These are phyloP conservation scores for Alternaria panax DNA, from an alignment of 2,329 filamentous ascomycete genomes.

Conservation along the genomic window DNA sequence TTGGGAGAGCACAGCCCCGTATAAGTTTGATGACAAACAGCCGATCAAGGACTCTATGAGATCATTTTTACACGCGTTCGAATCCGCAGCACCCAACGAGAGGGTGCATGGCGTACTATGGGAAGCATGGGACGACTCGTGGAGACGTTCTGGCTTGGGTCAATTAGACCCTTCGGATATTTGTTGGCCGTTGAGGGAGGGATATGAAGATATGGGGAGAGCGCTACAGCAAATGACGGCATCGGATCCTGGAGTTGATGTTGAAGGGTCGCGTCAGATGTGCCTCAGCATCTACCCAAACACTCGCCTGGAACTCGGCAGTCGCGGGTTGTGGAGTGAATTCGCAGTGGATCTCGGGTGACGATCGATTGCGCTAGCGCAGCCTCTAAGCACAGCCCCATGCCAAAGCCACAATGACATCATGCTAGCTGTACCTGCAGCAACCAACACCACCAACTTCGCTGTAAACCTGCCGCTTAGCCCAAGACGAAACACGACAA, in stretches of 20 bases:
- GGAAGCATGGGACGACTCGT: background rate
- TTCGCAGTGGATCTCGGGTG: conserved; percentile 5
- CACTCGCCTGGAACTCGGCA: too few relatives aligned
- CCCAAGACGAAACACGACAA: conserved; percentile 1
- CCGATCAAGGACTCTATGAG: background rate
- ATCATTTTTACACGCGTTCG: background rate
- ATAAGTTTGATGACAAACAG: background rate
- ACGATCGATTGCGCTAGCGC: background rate
- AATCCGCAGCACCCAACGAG: background rate
- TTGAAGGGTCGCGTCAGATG: background rate
- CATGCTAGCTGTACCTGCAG: conserved; percentile 16
- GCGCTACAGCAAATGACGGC: background rate
- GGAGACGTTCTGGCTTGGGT: background rate
- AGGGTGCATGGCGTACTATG: background rate
- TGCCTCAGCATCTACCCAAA: background rate
- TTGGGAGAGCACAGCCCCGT: background rate
- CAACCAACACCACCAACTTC: conserved; percentile 8
- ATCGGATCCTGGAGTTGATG: background rate
- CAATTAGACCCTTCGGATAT: background rate
- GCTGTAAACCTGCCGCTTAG: conserved; percentile 18
- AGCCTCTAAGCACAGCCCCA: background rate
- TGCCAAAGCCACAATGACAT: conserved; percentile 11
- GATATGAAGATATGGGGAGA: background rate
- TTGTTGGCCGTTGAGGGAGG: background rate
- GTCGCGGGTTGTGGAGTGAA: background rate